Evolutionary conservation across 2,329 filamentous ascomycete species (phyloP).

Genomic region (Aurifilum marmelostoma): DNA sequence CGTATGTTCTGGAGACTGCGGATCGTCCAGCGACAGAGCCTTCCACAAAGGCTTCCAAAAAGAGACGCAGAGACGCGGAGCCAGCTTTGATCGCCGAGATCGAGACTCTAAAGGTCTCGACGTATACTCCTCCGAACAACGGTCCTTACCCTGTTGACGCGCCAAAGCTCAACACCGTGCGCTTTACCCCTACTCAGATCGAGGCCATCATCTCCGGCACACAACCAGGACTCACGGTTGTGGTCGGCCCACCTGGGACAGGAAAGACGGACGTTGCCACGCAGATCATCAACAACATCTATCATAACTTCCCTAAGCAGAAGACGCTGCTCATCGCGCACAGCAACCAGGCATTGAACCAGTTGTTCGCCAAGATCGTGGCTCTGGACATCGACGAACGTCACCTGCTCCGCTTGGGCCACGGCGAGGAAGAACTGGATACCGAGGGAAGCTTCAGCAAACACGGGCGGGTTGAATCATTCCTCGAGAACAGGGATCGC

Average conservation of each 20-base stretch:
- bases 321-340: slow-evolving; percentile 92
- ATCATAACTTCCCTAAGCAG: slow-evolving; percentile 94
- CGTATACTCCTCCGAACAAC: slow-evolving; percentile 85
- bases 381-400: slow-evolving; percentile 93
- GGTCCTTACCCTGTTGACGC: slow-evolving; percentile 88
- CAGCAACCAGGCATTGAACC: slow-evolving; percentile 96
- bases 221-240: slow-evolving; percentile 89
- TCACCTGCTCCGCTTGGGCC: slow-evolving; percentile 87
- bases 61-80: slow-evolving; percentile 80
- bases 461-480: slow-evolving; percentile 90
- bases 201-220: slow-evolving; percentile 93
- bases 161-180: slow-evolving; percentile 79
- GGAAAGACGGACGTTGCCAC: slow-evolving; percentile 99
- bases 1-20: slow-evolving; percentile 78
- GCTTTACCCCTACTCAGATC: slow-evolving; percentile 88
- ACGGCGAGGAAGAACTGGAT: slow-evolving; percentile 92
- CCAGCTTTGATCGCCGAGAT: slow-evolving; percentile 63
- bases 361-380: slow-evolving; percentile 98
- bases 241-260: slow-evolving; percentile 93
- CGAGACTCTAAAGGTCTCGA: slow-evolving; percentile 78
- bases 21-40: slow-evolving; percentile 56
- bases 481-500: slow-evolving; percentile 81
- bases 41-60: slow-evolving; percentile 72
- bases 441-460: slow-evolving; percentile 90
- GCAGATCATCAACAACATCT: slow-evolving; percentile 98